Evolutionary conservation across 192 early-diverging fungal species (phyloP), one percentile per base, ranked within the genome.

Genomic region (Linnemannia schmuckeri): DNA sequence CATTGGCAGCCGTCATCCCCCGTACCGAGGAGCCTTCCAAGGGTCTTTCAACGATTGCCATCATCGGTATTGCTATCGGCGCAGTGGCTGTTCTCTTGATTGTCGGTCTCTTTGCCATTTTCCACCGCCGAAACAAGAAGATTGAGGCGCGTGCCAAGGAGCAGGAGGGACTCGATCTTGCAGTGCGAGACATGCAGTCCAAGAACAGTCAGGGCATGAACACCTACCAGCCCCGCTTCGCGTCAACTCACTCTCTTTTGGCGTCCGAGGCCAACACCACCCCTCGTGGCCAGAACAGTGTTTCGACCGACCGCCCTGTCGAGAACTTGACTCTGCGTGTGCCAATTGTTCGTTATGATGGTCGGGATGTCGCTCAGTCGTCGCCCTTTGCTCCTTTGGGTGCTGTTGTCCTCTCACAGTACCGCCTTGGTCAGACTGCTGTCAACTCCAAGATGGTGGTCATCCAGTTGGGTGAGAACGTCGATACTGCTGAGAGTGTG

Each of bases 271-370:
- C 78, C 70, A 86, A 80, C 30, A 81, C 79, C 17, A 79, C 73
- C 3, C 71, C 75, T 47, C 85, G 85, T 49, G 84, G 79, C 3
- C 84, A 76, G 24, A 85, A 74, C 47, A 81, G 79, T 70, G 71
- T 81, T 27, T 81, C 84, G 70, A 77, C 84, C 15, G 84, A 86
- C 13, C 85, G 76, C 22, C 85, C 85, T 6, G 79, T 75, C 2
- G 85, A 87, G 72, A 87, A 81, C 54, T 37, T 87, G 79, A 87
- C 85, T 6, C 33, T 87, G 66, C 75, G 85, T 33, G 85, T 87
- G 5, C 85, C 85, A 30, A 87, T 87, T 81, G 85, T 87, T 30
- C 85, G 85, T 8, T 87, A 87, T 54, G 85, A 77, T 55, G 85
- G 85, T 30, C 79, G 80, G 3, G 85, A 87, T 87, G 85, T 87